Percentiles rank a stretch among this genome's conserved stretches.
Evolutionary conservation across 2,329 filamentous ascomycete genomes (phyloP).

Genomic region (Verticillium nubilum): DNA sequence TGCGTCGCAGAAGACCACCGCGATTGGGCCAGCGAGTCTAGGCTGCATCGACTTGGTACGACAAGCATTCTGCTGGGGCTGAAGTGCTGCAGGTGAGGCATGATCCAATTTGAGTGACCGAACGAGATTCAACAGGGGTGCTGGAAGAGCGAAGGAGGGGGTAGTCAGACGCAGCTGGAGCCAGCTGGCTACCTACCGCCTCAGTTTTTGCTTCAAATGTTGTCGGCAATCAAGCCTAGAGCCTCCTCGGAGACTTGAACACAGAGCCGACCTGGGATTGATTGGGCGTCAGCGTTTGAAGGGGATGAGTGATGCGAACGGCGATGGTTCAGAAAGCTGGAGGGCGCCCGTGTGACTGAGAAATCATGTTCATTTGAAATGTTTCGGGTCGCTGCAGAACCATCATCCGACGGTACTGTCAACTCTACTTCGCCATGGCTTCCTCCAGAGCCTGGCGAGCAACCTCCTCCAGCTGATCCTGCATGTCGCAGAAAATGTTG

Average conservation of each 20-base stretch:
- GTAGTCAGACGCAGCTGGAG: not conserved
- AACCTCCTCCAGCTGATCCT: conserved; percentile 41
- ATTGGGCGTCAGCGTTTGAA: too few relatives aligned
- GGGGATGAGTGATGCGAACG: too few relatives aligned
- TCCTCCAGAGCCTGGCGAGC: conserved; percentile 3
- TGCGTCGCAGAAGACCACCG: not conserved
- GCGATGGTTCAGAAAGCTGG: too few relatives aligned
- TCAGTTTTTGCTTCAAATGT: too few relatives aligned
- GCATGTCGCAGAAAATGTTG: conserved; percentile 52
- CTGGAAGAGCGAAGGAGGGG: not conserved
- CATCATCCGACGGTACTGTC: too few relatives aligned
- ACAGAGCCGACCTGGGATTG: too few relatives aligned
- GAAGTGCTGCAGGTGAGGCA: not conserved
- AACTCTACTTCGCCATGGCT: not conserved
- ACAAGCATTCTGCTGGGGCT: not conserved
- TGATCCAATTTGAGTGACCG: not conserved
- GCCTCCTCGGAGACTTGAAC: too few relatives aligned
- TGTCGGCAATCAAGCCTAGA: too few relatives aligned
- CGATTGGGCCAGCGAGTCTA: not conserved
- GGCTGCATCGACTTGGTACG: not conserved
- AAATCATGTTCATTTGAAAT: too few relatives aligned
- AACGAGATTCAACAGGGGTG: not conserved
- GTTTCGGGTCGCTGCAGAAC: too few relatives aligned
- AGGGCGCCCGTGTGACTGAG: too few relatives aligned
- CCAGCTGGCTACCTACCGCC: not conserved